Evolutionary conservation across 2,329 filamentous ascomycete species (phyloP).

Genomic region (Rutstroemia sp.): DNA sequence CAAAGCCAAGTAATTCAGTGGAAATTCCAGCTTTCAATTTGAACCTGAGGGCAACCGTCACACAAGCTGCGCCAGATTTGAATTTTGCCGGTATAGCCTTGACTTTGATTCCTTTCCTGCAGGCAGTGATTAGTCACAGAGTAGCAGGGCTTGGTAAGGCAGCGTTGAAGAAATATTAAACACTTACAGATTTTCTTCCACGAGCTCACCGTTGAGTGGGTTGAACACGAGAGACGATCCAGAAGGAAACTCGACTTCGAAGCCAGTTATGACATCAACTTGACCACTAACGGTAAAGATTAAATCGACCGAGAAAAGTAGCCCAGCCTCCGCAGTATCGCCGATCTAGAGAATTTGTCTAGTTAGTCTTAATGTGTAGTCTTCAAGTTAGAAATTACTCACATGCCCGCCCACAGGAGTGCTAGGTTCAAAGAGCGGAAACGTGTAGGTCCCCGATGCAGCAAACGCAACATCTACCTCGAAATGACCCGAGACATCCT

Average conservation of each 20-base stretch:
- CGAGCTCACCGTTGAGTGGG: constrained; percentile 8
- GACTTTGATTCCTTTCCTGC: constrained; percentile 1
- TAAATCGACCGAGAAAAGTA: constrained; percentile 10
- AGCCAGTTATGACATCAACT: constrained; percentile 12
- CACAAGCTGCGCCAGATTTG: constrained; percentile 9
- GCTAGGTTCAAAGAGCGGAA: constrained; percentile 9
- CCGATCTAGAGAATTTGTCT: background rate
- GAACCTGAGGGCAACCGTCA: constrained; percentile 8
- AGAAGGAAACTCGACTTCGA: constrained; percentile 11
- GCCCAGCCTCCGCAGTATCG: constrained; percentile 3
- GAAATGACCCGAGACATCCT: constrained; percentile 13
- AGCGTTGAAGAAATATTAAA: background rate
- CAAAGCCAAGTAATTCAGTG: constrained; percentile 1
- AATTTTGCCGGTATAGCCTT: constrained; percentile 8
- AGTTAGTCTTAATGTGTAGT: too few relatives aligned
- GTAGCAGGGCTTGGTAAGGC: background rate
- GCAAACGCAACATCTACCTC: constrained; percentile 13
- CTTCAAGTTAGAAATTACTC: background rate
- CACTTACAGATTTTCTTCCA: constrained; percentile 12
- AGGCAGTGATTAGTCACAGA: background rate
- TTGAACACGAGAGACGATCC: constrained; percentile 9
- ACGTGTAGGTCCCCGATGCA: constrained; percentile 6
- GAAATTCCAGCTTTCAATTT: constrained; percentile 7
- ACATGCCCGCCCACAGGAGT: constrained; percentile 3
- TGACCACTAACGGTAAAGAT: constrained; percentile 3